A percentile compares a stretch with the other conserved stretches of the same genome.
Evolutionary conservation across 139 green algal genomes (phyloP).

Genomic region (Monoraphidium neglectum): DNA sequence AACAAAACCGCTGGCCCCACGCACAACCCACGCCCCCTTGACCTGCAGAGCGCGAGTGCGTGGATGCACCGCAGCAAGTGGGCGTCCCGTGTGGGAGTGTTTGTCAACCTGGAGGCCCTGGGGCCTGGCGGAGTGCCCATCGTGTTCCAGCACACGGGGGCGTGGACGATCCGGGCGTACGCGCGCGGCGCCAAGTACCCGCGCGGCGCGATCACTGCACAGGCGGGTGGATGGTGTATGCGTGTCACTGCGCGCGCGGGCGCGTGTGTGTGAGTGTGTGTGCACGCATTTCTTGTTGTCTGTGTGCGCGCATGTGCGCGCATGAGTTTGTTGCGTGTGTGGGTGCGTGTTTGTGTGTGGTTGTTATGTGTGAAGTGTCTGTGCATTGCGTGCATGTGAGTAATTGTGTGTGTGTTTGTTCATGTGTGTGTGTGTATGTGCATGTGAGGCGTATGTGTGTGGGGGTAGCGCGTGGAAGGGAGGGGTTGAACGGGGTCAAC

Average conservation of each 20-base stretch:
- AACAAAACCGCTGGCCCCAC: no score
- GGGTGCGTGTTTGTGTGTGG: not conserved
- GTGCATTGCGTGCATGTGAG: not conserved
- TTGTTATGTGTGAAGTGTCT: not conserved
- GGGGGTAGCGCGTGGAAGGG: no score
- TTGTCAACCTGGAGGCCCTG: constrained; percentile 32
- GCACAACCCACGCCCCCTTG: not conserved
- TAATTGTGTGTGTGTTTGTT: not conserved
- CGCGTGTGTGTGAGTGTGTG: not conserved
- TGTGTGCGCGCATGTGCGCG: not conserved
- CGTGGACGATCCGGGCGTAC: constrained; percentile 17
- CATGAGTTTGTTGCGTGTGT: not conserved
- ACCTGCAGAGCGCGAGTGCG: not conserved
- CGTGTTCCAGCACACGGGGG: constrained; percentile 32
- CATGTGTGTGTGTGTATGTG: no score
- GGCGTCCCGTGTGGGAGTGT: constrained; percentile 6
- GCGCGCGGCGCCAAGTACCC: constrained; percentile 5
- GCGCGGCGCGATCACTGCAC: constrained; percentile 16
- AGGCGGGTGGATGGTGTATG: not conserved
- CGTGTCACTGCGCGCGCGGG: not conserved
- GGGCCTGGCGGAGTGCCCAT: constrained; percentile 26
- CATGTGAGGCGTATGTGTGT: no score
- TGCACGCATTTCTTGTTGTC: not conserved
- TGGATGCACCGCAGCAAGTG: not conserved
- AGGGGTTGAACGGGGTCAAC: no score